Percentiles rank a stretch among this genome's conserved stretches.
Evolutionary conservation across 805 yeast genomes (phyloP).

Genomic region (Hanseniaspora singularis): DNA sequence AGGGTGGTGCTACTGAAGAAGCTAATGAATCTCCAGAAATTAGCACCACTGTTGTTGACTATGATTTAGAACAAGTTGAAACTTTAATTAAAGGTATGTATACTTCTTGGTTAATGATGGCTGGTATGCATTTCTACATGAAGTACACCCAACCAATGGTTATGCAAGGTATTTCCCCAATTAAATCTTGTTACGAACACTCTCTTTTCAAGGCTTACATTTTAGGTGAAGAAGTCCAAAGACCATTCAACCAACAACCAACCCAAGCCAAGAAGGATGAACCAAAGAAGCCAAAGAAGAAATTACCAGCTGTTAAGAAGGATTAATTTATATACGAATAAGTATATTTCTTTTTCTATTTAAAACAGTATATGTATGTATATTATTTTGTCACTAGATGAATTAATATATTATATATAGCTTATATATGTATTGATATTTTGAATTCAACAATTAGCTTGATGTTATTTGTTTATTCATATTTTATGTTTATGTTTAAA

Average conservation of each 20-base stretch:
- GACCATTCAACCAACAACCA: conserved; percentile 61
- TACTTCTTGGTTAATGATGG: conserved; percentile 93
- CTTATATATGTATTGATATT: background rate
- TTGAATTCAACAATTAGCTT: no score
- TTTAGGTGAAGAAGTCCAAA: conserved; percentile 71
- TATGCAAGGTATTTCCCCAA: conserved; percentile 83
- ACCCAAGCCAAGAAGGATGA: no score
- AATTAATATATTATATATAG: background rate
- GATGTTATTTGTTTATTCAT: no score
- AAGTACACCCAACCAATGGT: conserved; percentile 93
- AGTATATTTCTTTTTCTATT: background rate
- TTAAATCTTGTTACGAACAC: conserved; percentile 80
- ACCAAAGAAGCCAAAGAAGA: conserved; percentile 56
- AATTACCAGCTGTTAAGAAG: conserved; percentile 68
- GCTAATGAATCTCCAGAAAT: conserved; percentile 62
- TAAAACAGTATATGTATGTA: background rate
- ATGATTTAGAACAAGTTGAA: conserved; percentile 81
- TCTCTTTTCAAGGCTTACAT: conserved; percentile 86
- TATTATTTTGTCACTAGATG: background rate
- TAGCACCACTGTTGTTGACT: conserved; percentile 87
- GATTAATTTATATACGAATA: conserved; percentile 87
- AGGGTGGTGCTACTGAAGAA: conserved; percentile 37
- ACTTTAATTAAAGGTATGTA: conserved; percentile 67
- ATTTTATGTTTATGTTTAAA: no score
- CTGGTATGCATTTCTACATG: conserved; percentile 94